Base-by-base conservation (phyloP, 768 basidiomycete genomes). In the Leccinum olivaceopallidum region DNA sequence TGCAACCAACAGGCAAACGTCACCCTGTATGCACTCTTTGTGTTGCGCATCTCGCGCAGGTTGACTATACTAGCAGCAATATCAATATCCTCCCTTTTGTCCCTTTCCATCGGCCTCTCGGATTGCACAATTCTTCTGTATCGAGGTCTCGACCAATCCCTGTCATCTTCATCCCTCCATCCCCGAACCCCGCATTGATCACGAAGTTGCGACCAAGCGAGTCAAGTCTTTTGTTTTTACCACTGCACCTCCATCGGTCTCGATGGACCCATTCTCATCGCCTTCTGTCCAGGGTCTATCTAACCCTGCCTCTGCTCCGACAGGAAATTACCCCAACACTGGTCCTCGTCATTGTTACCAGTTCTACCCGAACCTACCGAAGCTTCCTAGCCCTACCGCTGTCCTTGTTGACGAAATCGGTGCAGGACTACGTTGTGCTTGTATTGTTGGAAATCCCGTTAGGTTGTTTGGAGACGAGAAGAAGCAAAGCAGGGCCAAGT, bases 181-280 rank as follows among this genome's bases (percentile, higher is more conserved):
- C 20, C 94, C 94, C 0, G 97, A 97, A 77, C 83, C 89, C 9
- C 86, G 91, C 24, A 81, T 87, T 0, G 78, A 98, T 4, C 92
- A 94, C 68, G 94, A 98, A 67, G 87, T 89, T 2, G 80, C 87
- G 0, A 82, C 85, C 0, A 95, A 99, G 69, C 94, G 95, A 1
- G 88, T 98, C 58, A 98, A 95, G 0, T 95, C 91, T 4, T 83
- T 98, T 2, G 94, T 92, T 0, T 96, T 98, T 76, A 82, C 85
- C 20, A 88, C 61, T 39, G 63, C 67, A 14, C 53, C 63, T 9
- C 34, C 60, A 22, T 64, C 69, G 0, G 63, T 69, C 18, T 69
- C 69, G 22, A 63, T 70, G 68, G 64, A 68, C 49, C 61, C 70
- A 0, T 7, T 62, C 60, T 37, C 58, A 14, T 59, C 76, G 1